Base-by-base conservation (phyloP, 1,284 basidiomycete genomes). In the Trichosporon sp. region DNA sequence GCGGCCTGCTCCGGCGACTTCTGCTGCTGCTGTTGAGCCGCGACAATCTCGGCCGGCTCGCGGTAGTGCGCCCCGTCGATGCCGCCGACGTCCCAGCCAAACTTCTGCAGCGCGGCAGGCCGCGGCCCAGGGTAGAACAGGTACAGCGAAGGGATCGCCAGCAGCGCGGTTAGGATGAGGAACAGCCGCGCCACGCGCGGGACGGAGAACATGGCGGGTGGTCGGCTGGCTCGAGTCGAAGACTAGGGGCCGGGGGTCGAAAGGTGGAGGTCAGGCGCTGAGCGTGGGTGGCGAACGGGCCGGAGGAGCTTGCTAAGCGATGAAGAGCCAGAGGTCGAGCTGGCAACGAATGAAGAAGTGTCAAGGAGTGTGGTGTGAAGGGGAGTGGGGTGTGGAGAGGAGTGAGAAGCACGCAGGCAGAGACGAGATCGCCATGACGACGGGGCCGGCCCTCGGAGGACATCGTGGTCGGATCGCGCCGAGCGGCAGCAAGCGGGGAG, bases 51-150 rank as follows among this genome's bases (percentile, higher is more conserved):
- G 13, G 27, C 13, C 4, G 35, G 38, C 44, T 18, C 62, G 44
- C 76, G 72, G 69, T 73, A 78, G 63, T 80, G 80, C 7, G 72
- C 70, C 25, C 73, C 75, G 68, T 81, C 80, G 58, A 82, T 80
- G 6, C 80, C 80, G 21, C 80, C 80, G 1, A 75, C 70, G 72
- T 80, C 77, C 70, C 75, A 74, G 7, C 47, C 38, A 21, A 62
- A 62, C 9, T 53, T 25, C 21, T 66, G 58, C 6, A 60, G 31
- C 27, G 56, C 56, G 15, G 27, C 56, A 6, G 56, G 56, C 27
- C 56, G 29, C 29, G 56, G 56, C 31, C 62, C 42, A n/a, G 72
- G 69, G 68, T 81, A 80, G 64, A 80, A 73, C 63, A 82, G 25
- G 71, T 79, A 80, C 12, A 80, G 65, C 0, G 78, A 71, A 0